Evolutionary conservation across 768 basidiomycete species (phyloP).

Genomic region (Psilocybe subaeruginosa): DNA sequence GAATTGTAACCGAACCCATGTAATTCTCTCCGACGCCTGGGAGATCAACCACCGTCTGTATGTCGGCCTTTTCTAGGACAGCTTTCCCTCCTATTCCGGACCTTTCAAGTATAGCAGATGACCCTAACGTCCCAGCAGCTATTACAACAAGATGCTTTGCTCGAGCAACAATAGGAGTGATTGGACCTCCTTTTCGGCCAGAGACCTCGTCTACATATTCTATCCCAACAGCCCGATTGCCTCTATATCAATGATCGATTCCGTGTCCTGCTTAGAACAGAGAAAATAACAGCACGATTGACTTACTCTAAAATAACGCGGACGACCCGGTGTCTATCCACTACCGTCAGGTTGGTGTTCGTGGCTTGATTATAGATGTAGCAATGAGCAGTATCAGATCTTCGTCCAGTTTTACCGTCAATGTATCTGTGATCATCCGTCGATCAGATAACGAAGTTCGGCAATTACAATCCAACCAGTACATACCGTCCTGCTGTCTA

Average conservation of each 20-base stretch:
- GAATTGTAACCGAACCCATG: conserved; percentile 38
- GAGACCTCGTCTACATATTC: conserved; percentile 47
- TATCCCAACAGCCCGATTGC: conserved; percentile 48
- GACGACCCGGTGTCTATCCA: conserved; percentile 43
- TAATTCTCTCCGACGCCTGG: conserved; percentile 80
- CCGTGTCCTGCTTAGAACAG: not conserved
- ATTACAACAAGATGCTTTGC: conserved; percentile 52
- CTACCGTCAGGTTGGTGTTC: conserved; percentile 45
- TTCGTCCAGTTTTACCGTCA: conserved; percentile 48
- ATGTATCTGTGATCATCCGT: conserved; percentile 48
- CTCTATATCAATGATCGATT: conserved; percentile 28
- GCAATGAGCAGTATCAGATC: conserved; percentile 59
- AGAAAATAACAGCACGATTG: too few relatives aligned
- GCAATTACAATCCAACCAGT: not conserved
- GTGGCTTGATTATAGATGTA: conserved; percentile 51
- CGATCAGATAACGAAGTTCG: not conserved
- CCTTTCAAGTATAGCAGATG: conserved; percentile 58
- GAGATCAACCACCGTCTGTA: conserved; percentile 59
- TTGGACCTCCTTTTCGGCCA: conserved; percentile 23
- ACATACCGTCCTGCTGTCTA: conserved; percentile 51
- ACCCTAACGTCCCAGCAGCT: conserved; percentile 57
- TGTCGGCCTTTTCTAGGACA: conserved; percentile 48
- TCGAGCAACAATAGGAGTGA: conserved; percentile 26
- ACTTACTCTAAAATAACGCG: conserved; percentile 54
- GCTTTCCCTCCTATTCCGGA: conserved; percentile 59